These are phyloP conservation scores for Astrothelium macrocarpum DNA, from an alignment of 495 filamentous ascomycete species.

Conservation along the genomic window DNA sequence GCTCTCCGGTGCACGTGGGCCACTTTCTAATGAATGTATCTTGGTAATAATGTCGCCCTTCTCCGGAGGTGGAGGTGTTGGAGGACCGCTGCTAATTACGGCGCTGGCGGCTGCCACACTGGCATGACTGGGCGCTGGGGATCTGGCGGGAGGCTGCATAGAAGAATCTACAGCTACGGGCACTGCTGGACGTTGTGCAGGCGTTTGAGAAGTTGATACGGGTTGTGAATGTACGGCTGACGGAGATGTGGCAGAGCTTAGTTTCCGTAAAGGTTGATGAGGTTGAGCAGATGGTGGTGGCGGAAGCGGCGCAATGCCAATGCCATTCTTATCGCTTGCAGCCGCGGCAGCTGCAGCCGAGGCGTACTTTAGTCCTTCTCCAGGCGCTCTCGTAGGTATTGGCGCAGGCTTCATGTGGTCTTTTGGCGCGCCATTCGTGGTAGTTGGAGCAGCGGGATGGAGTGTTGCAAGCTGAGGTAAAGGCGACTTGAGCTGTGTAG, in stretches of 20 bases:
- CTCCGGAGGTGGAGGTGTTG: slow-evolving; percentile 39
- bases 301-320: slow-evolving; percentile 86
- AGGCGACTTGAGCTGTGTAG: slow-evolving; percentile 86
- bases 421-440: slow-evolving; percentile 48
- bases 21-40: slow-evolving; percentile 10
- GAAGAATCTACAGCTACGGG: slow-evolving; percentile 35
- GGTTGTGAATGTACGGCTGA: slow-evolving; percentile 45
- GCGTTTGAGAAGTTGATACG: slow-evolving; percentile 25
- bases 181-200: slow-evolving; percentile 35
- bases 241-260: slow-evolving; percentile 35
- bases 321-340: slow-evolving; percentile 74
- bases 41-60: slow-evolving; percentile 4
- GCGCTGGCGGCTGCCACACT: slow-evolving; percentile 29
- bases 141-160: slow-evolving; percentile 37
- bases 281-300: slow-evolving; percentile 49
- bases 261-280: slow-evolving; percentile 16
- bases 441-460: slow-evolving; percentile 54
- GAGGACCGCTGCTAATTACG: slow-evolving; percentile 30
- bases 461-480: slow-evolving; percentile 83
- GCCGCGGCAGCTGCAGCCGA: slow-evolving; percentile 93
- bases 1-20: slow-evolving; percentile 23
- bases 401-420: slow-evolving; percentile 84
- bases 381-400: slow-evolving; percentile 69
- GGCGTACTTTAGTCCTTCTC: slow-evolving; percentile 90
- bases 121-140: slow-evolving; percentile 40